These are phyloP conservation scores for Strigomonas culicis DNA, from an alignment of 208 protist species.

Conservation along the genomic window DNA sequence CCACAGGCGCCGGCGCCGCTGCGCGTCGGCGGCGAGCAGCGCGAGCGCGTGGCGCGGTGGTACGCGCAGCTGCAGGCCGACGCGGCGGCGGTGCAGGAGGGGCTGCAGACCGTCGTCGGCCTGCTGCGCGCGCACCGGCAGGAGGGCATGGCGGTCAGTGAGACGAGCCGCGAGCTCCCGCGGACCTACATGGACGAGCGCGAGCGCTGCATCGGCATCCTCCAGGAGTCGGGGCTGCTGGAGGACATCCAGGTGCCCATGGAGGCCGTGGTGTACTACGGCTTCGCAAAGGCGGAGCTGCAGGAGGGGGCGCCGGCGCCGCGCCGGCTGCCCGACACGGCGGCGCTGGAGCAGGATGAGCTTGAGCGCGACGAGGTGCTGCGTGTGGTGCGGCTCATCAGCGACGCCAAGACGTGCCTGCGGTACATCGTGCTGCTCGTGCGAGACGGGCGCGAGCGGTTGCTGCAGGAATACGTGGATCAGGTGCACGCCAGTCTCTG, in stretches of 20 bases:
- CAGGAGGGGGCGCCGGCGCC: conserved; percentile 23
- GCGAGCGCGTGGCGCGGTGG: conserved; percentile 34
- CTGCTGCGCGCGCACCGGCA: conserved; percentile 53
- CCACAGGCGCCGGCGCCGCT: conserved; percentile 15
- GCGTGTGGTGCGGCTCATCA: conserved; percentile 50
- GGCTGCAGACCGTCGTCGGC: conserved; percentile 53
- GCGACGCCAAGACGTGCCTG: conserved; percentile 78
- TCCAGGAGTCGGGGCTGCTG: conserved; percentile 67
- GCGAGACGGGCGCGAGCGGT: conserved; percentile 39
- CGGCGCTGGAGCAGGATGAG: neutral
- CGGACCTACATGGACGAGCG: conserved; percentile 56
- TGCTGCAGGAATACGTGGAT: conserved; percentile 66
- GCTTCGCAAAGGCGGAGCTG: conserved; percentile 46
- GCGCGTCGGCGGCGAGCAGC: conserved; percentile 28
- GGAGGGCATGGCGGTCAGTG: conserved; percentile 13
- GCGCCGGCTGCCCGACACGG: conserved; percentile 2
- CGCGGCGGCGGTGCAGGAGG: conserved; percentile 47
- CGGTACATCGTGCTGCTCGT: conserved; percentile 65
- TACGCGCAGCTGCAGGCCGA: conserved; percentile 40
- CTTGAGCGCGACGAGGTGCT: conserved; percentile 50
- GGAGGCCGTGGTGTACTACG: conserved; percentile 61
- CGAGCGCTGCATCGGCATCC: conserved; percentile 44
- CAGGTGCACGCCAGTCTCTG: conserved; percentile 26
- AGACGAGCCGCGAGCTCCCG: conserved; percentile 33
- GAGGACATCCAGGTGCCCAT: conserved; percentile 64